Evolutionary conservation across 371 early-diverging fungal genomes (phyloP).

Genomic region (Sporodiniella umbellata): DNA sequence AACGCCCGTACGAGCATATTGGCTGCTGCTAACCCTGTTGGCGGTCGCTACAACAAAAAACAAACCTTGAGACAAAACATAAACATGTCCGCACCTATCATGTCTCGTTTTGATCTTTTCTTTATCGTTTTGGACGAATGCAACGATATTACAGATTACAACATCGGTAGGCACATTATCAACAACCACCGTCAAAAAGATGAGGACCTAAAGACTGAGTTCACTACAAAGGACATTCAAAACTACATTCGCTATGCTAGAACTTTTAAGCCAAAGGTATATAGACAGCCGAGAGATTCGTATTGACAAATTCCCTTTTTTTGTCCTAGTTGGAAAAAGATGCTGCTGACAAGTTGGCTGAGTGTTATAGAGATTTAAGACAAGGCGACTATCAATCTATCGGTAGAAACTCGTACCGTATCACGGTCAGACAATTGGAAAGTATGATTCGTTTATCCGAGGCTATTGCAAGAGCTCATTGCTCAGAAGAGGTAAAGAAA

Average conservation of each 20-base stretch:
- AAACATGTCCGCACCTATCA: constrained; percentile 96
- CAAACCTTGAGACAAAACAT: constrained; percentile 97
- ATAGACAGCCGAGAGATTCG: no score
- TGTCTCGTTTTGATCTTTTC: constrained; percentile 99
- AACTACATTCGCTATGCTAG: constrained; percentile 90
- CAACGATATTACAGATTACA: constrained; percentile 88
- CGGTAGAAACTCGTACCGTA: constrained; percentile 84
- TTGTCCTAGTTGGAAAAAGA: constrained; percentile 68
- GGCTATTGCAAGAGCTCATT: constrained; percentile 94
- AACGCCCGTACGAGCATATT: constrained; percentile 98
- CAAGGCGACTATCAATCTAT: constrained; percentile 83
- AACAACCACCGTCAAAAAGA: constrained; percentile 84
- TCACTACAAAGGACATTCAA: constrained; percentile 74
- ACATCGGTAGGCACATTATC: constrained; percentile 94
- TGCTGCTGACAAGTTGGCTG: constrained; percentile 76
- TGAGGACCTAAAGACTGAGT: constrained; percentile 69
- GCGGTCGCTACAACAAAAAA: constrained; percentile 95
- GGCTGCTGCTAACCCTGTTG: constrained; percentile 99
- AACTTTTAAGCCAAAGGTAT: constrained; percentile 79
- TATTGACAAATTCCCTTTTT: no score
- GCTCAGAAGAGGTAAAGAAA: constrained; percentile 70
- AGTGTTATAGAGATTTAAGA: constrained; percentile 89
- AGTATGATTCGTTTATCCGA: constrained; percentile 97
- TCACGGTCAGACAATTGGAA: constrained; percentile 98
- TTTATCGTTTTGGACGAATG: constrained; percentile 98